Evolutionary conservation across 805 yeast species (phyloP).

Genomic region (Ogataea corticis): DNA sequence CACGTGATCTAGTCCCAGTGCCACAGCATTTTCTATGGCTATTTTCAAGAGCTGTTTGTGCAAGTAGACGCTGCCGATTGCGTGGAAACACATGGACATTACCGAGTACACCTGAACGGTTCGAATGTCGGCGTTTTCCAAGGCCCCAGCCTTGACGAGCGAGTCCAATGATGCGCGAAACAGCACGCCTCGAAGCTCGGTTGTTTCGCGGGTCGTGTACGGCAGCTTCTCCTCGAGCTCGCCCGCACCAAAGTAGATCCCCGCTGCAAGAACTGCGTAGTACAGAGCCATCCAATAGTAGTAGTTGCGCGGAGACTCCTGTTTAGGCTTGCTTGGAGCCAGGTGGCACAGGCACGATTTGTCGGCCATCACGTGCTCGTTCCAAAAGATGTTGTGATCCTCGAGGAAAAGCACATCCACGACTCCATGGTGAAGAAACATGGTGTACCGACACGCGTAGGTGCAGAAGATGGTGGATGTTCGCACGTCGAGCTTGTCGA

Average conservation of each 20-base stretch:
- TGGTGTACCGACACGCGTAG: conserved; percentile 26
- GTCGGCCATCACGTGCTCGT: conserved; percentile 12
- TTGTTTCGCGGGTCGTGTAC: conserved; percentile 13
- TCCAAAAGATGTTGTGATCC: conserved; percentile 27
- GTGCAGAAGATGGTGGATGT: conserved; percentile 20
- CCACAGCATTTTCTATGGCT: conserved; percentile 22
- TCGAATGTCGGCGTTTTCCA: conserved; percentile 27
- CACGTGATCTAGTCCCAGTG: conserved; percentile 16
- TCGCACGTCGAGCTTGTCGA: conserved; percentile 11
- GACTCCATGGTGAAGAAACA: conserved; percentile 27
- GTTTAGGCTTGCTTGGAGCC: conserved; percentile 12
- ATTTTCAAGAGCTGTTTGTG: conserved; percentile 22
- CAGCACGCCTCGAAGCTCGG: conserved; percentile 19
- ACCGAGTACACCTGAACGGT: conserved; percentile 26
- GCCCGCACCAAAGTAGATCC: conserved; percentile 25
- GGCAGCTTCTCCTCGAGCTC: conserved; percentile 12
- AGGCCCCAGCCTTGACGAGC: conserved; percentile 22
- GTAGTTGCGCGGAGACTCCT: conserved; percentile 19
- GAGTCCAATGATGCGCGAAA: conserved; percentile 27
- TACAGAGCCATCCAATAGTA: conserved; percentile 29
- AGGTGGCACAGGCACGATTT: conserved; percentile 13
- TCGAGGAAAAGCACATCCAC: conserved; percentile 22
- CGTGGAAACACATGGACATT: conserved; percentile 26
- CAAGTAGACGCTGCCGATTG: conserved; percentile 26
- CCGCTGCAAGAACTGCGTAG: conserved; percentile 25